Base-by-base conservation (phyloP, 179 eudicot genomes). In the Dionaea muscipula region DNA sequence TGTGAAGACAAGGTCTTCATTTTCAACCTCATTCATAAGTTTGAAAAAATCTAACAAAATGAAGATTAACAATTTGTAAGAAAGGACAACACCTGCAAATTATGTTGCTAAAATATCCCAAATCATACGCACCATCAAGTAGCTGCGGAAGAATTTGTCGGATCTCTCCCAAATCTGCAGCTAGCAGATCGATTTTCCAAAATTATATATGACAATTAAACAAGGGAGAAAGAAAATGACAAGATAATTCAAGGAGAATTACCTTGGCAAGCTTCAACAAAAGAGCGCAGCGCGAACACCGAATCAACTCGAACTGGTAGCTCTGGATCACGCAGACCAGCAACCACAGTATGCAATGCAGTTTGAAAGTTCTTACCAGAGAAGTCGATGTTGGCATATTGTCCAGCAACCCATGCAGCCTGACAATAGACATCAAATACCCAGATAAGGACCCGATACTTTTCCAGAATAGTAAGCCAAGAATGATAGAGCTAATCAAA, bases 401-500 rank as follows among this genome's bases (percentile, higher is more conserved):
- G 93, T 63, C 99, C 99, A 28, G 99, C 94, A 82, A 93, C 99
- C 99, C 99, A 93, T 14, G 99, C 96, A 3, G 95, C 99, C 99
- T 93, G 75, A 57, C 37, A 56, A 31, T 64, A 50, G 62, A 59
- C 22, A 47, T 16, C 22, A 38, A 36, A 36, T 15, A 58, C n/a
- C 16, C 22, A 31, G 24, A 49, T 22, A 15, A 24, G 22, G 25
- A 24, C 14, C 12, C 10, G 51, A 22, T 47, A 22, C 44, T 39
- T 39, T 16, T 16, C 44, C 16, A 39, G 4, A 12, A 31, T 11
- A 31, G 10, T 11, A 11, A 31, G 10, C 35, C 35, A 31, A 31
- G 5, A 0, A 31, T 31, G 35, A 31, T 31, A 31, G 35, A 31
- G 10, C 5, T 31, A 0, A 6, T 31, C 35, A 31, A 4, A 31